Percentiles rank a stretch among this genome's conserved stretches.
Evolutionary conservation across 2,329 filamentous ascomycete genomes (phyloP).

Genomic region (Fusarium sp.): DNA sequence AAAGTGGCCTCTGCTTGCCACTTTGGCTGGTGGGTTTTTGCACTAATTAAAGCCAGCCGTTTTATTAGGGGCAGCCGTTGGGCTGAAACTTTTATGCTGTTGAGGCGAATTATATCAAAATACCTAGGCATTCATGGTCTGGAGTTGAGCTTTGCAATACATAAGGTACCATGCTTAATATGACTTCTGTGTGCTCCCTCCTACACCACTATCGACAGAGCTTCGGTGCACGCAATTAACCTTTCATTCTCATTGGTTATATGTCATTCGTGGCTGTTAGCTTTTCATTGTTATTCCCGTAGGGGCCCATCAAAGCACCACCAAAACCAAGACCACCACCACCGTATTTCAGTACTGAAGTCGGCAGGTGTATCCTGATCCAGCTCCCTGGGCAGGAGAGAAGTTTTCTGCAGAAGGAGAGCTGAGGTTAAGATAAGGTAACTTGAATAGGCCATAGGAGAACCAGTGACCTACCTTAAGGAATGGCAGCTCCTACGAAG

Average conservation of each 20-base stretch:
- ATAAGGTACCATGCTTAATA: constrained; percentile 1
- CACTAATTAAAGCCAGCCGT: constrained; percentile 5
- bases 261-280: neutral
- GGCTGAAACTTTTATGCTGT: constrained; percentile 9
- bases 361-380: constrained; percentile 77
- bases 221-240: constrained; percentile 10
- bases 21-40: neutral
- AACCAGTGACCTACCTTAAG: constrained; percentile 81
- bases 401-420: constrained; percentile 73
- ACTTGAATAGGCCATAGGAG: constrained; percentile 78
- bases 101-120: neutral
- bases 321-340: constrained; percentile 58
- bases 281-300: neutral
- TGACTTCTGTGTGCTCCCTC: neutral
- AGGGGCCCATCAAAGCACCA: constrained; percentile 48
- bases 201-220: neutral
- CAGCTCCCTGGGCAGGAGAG: constrained; percentile 80
- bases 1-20: constrained; percentile 1
- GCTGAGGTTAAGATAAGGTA: constrained; percentile 69
- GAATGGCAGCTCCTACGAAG: constrained; percentile 82
- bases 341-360: constrained; percentile 63
- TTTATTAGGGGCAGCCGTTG: neutral
- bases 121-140: neutral
- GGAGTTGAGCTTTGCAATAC: neutral
- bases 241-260: constrained; percentile 20